Conservation (phyloP, 768 basidiomycete species). For the Kwoniella shandongensis region DNA sequence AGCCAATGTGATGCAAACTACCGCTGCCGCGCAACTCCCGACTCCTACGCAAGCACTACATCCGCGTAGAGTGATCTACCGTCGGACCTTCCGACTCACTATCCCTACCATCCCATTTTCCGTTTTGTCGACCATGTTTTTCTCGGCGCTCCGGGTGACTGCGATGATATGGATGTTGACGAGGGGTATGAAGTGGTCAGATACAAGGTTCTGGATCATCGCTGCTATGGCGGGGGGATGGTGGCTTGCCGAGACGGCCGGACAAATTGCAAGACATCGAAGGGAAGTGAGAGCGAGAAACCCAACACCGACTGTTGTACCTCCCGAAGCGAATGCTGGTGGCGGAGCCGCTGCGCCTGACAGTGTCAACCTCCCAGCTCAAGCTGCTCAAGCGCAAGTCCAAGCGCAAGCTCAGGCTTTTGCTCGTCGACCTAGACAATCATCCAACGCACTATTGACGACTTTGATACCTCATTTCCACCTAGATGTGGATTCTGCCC, state of each 20-base stretch:
- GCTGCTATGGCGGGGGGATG: slow-evolving; percentile 30
- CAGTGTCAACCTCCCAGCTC: background rate
- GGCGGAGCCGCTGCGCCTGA: background rate
- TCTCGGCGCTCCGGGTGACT: slow-evolving; percentile 26
- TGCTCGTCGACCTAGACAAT: background rate
- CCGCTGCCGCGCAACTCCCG: slow-evolving; percentile 1
- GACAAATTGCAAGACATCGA: slow-evolving; percentile 1
- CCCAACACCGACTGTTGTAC: background rate
- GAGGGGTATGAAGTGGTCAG: slow-evolving; percentile 37
- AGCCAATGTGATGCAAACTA: background rate
- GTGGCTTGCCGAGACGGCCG: slow-evolving; percentile 31
- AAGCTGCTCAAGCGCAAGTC: background rate
- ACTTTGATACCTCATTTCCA: slow-evolving; percentile 28
- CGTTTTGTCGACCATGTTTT: slow-evolving; percentile 24
- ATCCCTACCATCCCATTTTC: slow-evolving; percentile 22
- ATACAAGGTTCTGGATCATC: slow-evolving; percentile 36
- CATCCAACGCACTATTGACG: slow-evolving; percentile 3
- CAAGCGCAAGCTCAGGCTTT: slow-evolving; percentile 6
- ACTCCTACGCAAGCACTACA: slow-evolving; percentile 6
- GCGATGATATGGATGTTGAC: slow-evolving; percentile 45
- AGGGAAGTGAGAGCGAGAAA: slow-evolving; percentile 9
- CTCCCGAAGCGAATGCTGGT: background rate
- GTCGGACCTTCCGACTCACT: slow-evolving; percentile 18
- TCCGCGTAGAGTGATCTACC: slow-evolving; percentile 11
- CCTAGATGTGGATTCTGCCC: slow-evolving; percentile 27